Percentiles rank a stretch among this genome's conserved stretches.
Evolutionary conservation across 2,329 filamentous ascomycete genomes (phyloP).

Genomic region (Alternaria burnsii): DNA sequence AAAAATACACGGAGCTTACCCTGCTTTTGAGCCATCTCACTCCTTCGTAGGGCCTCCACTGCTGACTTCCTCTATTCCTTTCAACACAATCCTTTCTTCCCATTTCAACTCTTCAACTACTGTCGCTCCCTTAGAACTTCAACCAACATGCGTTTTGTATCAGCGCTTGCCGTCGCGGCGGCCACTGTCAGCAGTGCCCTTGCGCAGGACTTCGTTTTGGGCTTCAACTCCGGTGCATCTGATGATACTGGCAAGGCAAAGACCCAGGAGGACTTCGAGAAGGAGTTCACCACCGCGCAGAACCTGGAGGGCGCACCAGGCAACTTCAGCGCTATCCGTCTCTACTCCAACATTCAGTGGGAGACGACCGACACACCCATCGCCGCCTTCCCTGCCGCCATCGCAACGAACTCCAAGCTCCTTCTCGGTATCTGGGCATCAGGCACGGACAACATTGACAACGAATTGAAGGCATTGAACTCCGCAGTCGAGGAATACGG

Average conservation of each 20-base stretch:
- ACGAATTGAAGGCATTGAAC: slow-evolving; percentile 45
- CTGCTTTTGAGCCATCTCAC: not conserved
- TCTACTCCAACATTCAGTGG: slow-evolving; percentile 77
- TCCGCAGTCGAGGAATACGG: slow-evolving; percentile 46
- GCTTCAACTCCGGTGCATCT: slow-evolving; percentile 48
- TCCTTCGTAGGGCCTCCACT: not conserved
- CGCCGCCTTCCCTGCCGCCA: slow-evolving; percentile 52
- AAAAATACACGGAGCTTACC: slow-evolving; percentile 8
- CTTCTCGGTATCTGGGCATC: slow-evolving; percentile 60
- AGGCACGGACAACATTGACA: slow-evolving; percentile 54
- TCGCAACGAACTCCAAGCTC: slow-evolving; percentile 47
- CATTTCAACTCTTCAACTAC: slow-evolving; percentile 5
- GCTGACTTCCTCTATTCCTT: not conserved
- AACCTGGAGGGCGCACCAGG: slow-evolving; percentile 68
- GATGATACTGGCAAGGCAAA: slow-evolving; percentile 56
- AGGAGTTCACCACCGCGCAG: slow-evolving; percentile 71
- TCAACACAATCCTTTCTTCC: slow-evolving; percentile 5
- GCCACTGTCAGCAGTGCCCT: slow-evolving; percentile 31
- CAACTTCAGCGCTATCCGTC: slow-evolving; percentile 72
- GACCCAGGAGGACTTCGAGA: slow-evolving; percentile 71
- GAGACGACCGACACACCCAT: slow-evolving; percentile 71
- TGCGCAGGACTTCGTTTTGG: slow-evolving; percentile 39
- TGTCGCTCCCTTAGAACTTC: slow-evolving; percentile 22
- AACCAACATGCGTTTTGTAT: slow-evolving; percentile 31
- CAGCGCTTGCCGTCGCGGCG: slow-evolving; percentile 33